phyloP scores from a whole-genome alignment of 352 stramenopile genomes.

The Phytophthora tentaculata region DNA sequence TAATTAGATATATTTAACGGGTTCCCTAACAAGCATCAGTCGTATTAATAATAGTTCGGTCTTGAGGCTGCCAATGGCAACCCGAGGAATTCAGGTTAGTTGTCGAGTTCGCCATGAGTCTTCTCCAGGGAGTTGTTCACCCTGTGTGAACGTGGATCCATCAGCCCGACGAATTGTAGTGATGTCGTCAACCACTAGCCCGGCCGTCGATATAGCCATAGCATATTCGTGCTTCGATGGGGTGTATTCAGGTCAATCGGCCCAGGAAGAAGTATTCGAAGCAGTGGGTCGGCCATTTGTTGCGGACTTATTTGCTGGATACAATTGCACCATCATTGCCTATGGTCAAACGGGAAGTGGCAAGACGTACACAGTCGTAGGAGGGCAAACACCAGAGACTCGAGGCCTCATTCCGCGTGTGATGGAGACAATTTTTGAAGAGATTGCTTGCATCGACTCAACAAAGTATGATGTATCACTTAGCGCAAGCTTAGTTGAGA shows the following conservation, averaged over 20 bases:
- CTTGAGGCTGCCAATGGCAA: slow-evolving; percentile 34
- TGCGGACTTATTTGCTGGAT: slow-evolving; percentile 57
- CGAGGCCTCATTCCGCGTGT: slow-evolving; percentile 49
- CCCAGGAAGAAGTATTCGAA: slow-evolving; percentile 54
- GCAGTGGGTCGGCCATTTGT: slow-evolving; percentile 56
- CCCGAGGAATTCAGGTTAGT: slow-evolving; percentile 61
- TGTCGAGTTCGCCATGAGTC: slow-evolving; percentile 54
- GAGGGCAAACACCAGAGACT: slow-evolving; percentile 21
- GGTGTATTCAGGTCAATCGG: slow-evolving; percentile 47
- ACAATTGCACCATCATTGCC: slow-evolving; percentile 77
- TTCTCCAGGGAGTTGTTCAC: not conserved
- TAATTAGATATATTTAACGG: too few species aligned
- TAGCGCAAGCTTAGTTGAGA: slow-evolving; percentile 63
- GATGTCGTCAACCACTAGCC: not conserved
- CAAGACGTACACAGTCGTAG: slow-evolving; percentile 70
- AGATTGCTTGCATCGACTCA: slow-evolving; percentile 22
- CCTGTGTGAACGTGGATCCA: slow-evolving; percentile 22
- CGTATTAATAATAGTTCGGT: not conserved
- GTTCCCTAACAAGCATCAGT: too few species aligned
- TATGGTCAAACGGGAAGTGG: slow-evolving; percentile 78
- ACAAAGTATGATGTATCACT: slow-evolving; percentile 41
- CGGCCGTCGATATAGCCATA: not conserved
- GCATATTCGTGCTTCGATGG: slow-evolving; percentile 51
- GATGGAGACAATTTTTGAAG: slow-evolving; percentile 43
- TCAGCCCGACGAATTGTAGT: slow-evolving; percentile 12